These are phyloP conservation scores for Hypoxylon sp. DNA, from an alignment of 2,329 filamentous ascomycete genomes.

Conservation along the genomic window DNA sequence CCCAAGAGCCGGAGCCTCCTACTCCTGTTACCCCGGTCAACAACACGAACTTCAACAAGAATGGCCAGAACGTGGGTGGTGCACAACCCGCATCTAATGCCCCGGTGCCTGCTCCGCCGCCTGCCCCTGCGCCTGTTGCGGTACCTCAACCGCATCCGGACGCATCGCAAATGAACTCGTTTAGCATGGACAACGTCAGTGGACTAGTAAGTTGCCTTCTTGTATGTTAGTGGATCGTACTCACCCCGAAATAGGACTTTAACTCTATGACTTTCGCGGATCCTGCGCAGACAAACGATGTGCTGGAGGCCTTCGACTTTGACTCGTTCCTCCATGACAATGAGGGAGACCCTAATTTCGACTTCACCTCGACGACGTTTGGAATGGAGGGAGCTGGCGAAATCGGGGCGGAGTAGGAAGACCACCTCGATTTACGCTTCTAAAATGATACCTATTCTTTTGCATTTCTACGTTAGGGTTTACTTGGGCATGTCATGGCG, in stretches of 20 bases:
- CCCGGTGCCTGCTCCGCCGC: constrained; percentile 61
- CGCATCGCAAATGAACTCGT: constrained; percentile 61
- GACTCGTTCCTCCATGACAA: constrained; percentile 77
- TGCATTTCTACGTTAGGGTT: constrained; percentile 40
- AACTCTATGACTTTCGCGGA: constrained; percentile 69
- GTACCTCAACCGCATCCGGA: constrained; percentile 64
- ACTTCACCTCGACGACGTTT: constrained; percentile 68
- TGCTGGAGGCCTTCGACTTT: constrained; percentile 77
- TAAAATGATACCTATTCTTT: constrained; percentile 31
- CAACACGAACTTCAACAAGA: constrained; percentile 64
- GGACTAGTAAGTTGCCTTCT: constrained; percentile 60
- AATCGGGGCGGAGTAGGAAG: constrained; percentile 69
- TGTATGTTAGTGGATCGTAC: constrained; percentile 26
- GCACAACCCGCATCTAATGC: constrained; percentile 60
- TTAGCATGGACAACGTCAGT: constrained; percentile 62
- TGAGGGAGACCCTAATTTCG: constrained; percentile 67
- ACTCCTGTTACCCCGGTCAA: constrained; percentile 74
- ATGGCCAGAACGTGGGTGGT: constrained; percentile 60
- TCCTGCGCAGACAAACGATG: constrained; percentile 67
- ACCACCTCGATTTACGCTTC: constrained; percentile 7
- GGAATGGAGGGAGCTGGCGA: constrained; percentile 69
- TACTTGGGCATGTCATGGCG: constrained; percentile 54
- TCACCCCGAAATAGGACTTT: constrained; percentile 59
- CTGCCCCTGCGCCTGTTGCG: constrained; percentile 61
- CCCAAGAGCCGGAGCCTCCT: constrained; percentile 70